These are phyloP conservation scores for Pestalotiopsis sp. DNA, from an alignment of 2,329 filamentous ascomycete species.

Conservation along the genomic window DNA sequence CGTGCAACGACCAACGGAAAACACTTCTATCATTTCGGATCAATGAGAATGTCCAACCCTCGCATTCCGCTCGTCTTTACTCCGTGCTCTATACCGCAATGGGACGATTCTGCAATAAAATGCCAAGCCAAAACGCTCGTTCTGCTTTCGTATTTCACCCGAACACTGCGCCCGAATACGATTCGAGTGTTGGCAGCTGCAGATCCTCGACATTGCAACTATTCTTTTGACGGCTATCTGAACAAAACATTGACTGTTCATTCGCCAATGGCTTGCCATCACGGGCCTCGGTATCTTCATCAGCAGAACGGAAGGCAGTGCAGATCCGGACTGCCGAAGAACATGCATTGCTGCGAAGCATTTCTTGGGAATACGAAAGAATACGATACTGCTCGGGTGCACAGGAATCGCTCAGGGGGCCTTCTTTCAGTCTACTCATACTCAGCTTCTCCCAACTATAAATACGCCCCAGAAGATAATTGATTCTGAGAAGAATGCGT, in stretches of 20 bases:
- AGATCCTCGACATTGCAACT: not conserved
- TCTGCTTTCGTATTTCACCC: not conserved
- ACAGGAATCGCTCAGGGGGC: too few relatives aligned
- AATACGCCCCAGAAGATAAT: too few relatives aligned
- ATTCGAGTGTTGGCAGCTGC: constrained; percentile 6
- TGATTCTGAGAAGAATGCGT: too few relatives aligned
- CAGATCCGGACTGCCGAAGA: not conserved
- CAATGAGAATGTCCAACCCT: not conserved
- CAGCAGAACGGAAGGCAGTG: not conserved
- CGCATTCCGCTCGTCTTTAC: not conserved
- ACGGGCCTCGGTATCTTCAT: not conserved
- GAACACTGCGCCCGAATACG: constrained; percentile 4
- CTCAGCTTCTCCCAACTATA: too few relatives aligned
- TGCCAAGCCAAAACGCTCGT: not conserved
- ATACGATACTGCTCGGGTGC: too few relatives aligned
- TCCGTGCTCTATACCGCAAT: not conserved
- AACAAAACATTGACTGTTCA: not conserved
- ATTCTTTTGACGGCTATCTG: not conserved
- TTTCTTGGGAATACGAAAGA: not conserved
- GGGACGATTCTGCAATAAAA: not conserved
- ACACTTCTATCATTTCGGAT: not conserved
- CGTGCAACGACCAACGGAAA: not conserved
- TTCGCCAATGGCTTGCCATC: constrained; percentile 6
- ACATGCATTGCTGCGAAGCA: not conserved
- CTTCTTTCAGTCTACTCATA: too few relatives aligned